Conservation (phyloP, 208 protist genomes). For the Wallacemonas sp. region DNA sequence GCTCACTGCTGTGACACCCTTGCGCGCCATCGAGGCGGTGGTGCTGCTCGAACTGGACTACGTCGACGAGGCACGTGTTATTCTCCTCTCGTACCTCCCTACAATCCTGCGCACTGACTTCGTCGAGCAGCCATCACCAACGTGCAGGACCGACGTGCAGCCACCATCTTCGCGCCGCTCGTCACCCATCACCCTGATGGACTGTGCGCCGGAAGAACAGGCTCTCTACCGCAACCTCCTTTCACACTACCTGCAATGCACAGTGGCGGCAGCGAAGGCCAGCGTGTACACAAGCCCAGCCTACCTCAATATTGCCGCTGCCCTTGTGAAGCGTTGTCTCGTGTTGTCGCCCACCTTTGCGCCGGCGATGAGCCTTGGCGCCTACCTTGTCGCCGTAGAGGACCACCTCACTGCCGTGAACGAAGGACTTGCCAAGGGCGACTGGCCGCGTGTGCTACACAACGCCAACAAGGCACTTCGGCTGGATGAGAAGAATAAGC, state of each 20-base stretch:
- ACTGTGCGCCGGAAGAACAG: constrained; percentile 29
- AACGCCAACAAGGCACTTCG: constrained; percentile 39
- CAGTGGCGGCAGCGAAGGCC: constrained; percentile 71
- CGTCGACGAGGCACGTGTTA: constrained; percentile 41
- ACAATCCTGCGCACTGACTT: constrained; percentile 26
- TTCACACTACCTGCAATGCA: constrained; percentile 66
- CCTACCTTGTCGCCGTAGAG: constrained; percentile 68
- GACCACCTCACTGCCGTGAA: constrained; percentile 37
- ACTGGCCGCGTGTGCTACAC: constrained; percentile 32
- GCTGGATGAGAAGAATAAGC: constrained; percentile 44
- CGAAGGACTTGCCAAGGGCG: constrained; percentile 15
- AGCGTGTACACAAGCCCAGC: constrained; percentile 66
- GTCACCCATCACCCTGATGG: background rate
- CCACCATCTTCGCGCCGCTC: background rate
- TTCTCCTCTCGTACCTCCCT: constrained; percentile 69
- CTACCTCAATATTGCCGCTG: constrained; percentile 75
- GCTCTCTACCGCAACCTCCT: constrained; percentile 39
- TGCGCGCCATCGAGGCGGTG: constrained; percentile 56
- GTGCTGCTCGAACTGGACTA: constrained; percentile 51
- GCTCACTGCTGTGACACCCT: constrained; percentile 43
- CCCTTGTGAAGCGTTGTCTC: constrained; percentile 64
- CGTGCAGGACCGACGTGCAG: background rate
- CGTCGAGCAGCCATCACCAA: background rate
- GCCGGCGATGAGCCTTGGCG: constrained; percentile 57
- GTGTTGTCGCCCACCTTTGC: constrained; percentile 41